phyloP scores from a whole-genome alignment of 2,329 filamentous ascomycete species.

The Pseudocercospora eumusae region DNA sequence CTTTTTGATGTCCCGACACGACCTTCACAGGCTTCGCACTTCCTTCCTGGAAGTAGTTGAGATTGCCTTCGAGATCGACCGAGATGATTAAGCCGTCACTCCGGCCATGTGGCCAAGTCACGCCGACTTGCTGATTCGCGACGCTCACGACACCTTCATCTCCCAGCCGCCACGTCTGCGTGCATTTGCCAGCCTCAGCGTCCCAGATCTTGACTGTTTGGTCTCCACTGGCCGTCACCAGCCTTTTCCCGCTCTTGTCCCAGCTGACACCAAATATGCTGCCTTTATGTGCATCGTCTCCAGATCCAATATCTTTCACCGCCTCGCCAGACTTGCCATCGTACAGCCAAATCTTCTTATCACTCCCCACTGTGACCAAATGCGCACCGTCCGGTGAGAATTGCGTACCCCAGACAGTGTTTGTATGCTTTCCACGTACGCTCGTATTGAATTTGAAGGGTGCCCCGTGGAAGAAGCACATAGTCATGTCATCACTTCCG shows the following conservation, averaged over 20 bases:
- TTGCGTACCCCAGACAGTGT: constrained; percentile 82
- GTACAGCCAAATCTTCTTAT: constrained; percentile 89
- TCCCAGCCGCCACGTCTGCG: constrained; percentile 84
- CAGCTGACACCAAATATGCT: constrained; percentile 92
- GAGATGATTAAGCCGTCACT: constrained; percentile 87
- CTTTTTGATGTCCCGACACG: constrained; percentile 87
- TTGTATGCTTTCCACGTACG: constrained; percentile 74
- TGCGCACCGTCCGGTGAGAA: constrained; percentile 85
- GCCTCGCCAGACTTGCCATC: constrained; percentile 93
- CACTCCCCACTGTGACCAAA: constrained; percentile 88
- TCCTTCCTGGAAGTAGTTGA: constrained; percentile 82
- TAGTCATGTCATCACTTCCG: constrained; percentile 81
- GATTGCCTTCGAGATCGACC: constrained; percentile 80
- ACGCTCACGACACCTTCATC: constrained; percentile 71
- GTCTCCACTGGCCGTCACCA: constrained; percentile 91
- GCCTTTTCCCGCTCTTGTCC: constrained; percentile 79
- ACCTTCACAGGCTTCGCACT: constrained; percentile 68
- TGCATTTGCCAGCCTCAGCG: constrained; percentile 71
- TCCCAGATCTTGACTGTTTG: constrained; percentile 97
- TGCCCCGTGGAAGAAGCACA: constrained; percentile 90
- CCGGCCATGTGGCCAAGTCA: constrained; percentile 82
- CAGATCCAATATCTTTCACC: constrained; percentile 73
- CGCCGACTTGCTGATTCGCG: constrained; percentile 86
- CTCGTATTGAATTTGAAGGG: constrained; percentile 97
- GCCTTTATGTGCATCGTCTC: constrained; percentile 71